Evolutionary conservation across 306 rosid species (phyloP), one percentile per base, ranked within the genome.

Genomic region (Trifolium subterraneum): DNA sequence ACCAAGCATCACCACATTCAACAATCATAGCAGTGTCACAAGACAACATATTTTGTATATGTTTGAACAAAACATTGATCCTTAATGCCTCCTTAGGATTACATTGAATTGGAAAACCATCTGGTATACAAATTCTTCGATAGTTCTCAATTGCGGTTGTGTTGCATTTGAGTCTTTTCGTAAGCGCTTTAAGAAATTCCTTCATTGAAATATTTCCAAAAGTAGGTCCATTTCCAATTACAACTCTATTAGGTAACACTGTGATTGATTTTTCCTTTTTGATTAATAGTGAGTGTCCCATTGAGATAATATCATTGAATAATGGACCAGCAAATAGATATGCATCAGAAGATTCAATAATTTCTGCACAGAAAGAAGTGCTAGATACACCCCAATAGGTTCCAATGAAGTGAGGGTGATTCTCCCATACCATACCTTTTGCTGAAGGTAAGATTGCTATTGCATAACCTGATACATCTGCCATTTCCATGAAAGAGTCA

Each of bases 1-100:
- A 77, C 81, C 81, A 77, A 47, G 75, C 39, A 23, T 77, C 81
- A 13, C 81, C 76, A 18, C 70, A 6, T 58, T 77, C 81, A 59
- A 41, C 70, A 35, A 77, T 59, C 15, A 77, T 63, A 20, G 11
- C 4, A 20, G 22, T 77, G 64, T 77, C 70, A 47, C 55, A 6
- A 4, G 81, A 77, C 70, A 77, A 77, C 75, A 77, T 58, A 5
- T 38, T 74, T 23, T 74, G 52, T 50, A 74, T 50, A 20, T 74
- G 71, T 13, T 7, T 9, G 16, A 48, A 74, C 10, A 74, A 64
- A 35, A 74, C 54, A 74, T 50, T 63, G 64, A 74, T 31, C 35
- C 66, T 75, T 39, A 65, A 78, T 0, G 33, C 9, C 13, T 78
- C 76, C 5, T 78, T 60, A n/a, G 72, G 47, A 1, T 70, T 35